A percentile compares a stretch with the other conserved stretches of the same genome.
Evolutionary conservation across 495 filamentous ascomycete species (phyloP).

Genomic region (Amphirosellinia nigrospora): DNA sequence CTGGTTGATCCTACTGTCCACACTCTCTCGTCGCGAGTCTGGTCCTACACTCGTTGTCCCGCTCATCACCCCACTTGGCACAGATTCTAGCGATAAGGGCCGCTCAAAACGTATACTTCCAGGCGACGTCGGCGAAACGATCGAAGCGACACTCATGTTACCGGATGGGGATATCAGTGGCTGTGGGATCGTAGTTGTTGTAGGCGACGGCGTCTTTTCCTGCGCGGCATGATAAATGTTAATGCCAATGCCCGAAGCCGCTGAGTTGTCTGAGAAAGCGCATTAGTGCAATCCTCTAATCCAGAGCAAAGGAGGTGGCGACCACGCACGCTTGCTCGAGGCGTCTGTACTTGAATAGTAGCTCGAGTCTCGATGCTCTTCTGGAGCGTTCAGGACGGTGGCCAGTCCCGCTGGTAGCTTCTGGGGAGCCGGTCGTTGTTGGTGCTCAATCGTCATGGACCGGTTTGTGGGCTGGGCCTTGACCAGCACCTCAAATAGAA

Average conservation of each 20-base stretch:
- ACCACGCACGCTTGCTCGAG: conserved; percentile 60
- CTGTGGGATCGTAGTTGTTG: conserved; percentile 48
- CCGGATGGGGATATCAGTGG: conserved; percentile 54
- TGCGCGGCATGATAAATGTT: conserved; percentile 53
- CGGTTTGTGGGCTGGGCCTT: not conserved
- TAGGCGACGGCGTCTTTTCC: conserved; percentile 62
- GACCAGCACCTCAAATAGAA: not conserved
- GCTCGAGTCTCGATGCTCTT: conserved; percentile 60
- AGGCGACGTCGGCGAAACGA: conserved; percentile 60
- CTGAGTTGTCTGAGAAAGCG: conserved; percentile 53
- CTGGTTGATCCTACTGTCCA: conserved; percentile 78
- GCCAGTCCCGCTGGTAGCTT: conserved; percentile 57
- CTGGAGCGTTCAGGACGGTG: conserved; percentile 55
- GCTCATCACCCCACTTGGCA: conserved; percentile 24
- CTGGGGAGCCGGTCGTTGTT: conserved; percentile 48
- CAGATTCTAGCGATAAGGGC: conserved; percentile 53
- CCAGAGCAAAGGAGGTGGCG: conserved; percentile 12
- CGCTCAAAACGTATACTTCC: conserved; percentile 51
- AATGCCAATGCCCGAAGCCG: conserved; percentile 52
- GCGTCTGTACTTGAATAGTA: conserved; percentile 61
- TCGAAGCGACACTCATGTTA: conserved; percentile 63
- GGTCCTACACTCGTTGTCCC: conserved; percentile 35
- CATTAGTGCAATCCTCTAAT: conserved; percentile 15
- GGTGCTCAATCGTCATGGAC: conserved; percentile 44
- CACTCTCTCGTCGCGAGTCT: conserved; percentile 72